Conservation (phyloP, 2,329 filamentous ascomycete genomes). For the Ceratocystis cubensis region DNA sequence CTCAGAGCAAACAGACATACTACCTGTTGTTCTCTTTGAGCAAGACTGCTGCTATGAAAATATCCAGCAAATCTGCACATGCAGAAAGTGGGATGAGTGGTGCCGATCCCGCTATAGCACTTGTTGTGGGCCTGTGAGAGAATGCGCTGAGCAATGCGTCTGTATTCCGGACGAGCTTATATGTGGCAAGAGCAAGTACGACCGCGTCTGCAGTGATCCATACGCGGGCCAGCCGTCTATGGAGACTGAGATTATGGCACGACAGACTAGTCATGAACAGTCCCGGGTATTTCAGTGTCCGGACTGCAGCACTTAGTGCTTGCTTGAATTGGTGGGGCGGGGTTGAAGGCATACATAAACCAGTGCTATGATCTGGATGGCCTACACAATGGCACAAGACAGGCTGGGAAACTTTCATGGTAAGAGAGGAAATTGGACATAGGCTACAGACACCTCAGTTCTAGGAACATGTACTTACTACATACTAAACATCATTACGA, state of each 20-base stretch:
- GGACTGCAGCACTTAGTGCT: neutral
- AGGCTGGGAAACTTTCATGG: neutral
- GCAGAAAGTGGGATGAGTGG: conserved; percentile 14
- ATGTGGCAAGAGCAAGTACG: conserved; percentile 9
- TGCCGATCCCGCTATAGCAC: conserved; percentile 12
- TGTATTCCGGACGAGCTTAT: conserved; percentile 14
- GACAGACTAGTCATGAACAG: neutral
- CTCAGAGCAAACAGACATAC: neutral
- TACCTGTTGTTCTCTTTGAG: neutral
- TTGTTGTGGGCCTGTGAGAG: conserved; percentile 14
- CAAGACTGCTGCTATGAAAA: conserved; percentile 17
- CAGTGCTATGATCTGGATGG: neutral
- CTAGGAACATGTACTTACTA: neutral
- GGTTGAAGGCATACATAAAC: neutral
- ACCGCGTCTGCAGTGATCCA: conserved; percentile 2
- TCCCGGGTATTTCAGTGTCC: neutral
- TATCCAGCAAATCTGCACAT: conserved; percentile 12
- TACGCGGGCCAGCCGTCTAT: neutral
- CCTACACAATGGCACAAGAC: neutral
- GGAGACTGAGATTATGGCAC: neutral
- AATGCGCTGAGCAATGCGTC: conserved; percentile 16
- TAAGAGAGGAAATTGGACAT: neutral
- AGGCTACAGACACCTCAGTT: neutral
- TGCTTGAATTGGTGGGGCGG: neutral
- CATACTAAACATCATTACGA: neutral